These are phyloP conservation scores for Rhinocladiella similis DNA, from an alignment of 2,329 filamentous ascomycete genomes.

Conservation along the genomic window DNA sequence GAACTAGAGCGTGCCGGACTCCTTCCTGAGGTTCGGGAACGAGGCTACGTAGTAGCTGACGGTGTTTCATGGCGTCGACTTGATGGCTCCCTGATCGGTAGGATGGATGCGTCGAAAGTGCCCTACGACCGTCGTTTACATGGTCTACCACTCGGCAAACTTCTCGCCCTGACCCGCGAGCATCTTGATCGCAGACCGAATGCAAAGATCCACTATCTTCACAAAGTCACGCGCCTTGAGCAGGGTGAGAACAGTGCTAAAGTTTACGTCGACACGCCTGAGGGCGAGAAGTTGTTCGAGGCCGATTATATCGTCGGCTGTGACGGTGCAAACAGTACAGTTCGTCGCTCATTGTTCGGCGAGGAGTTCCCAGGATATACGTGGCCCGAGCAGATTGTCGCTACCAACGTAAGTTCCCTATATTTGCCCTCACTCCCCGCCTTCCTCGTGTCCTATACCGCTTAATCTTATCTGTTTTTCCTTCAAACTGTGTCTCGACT, in stretches of 20 bases:
- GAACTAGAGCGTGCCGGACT: conserved; percentile 61
- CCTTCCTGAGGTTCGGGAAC: conserved; percentile 50
- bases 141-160: neutral
- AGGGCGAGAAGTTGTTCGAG: conserved; percentile 12
- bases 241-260: conserved; percentile 21
- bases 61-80: conserved; percentile 46
- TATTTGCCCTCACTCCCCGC: conserved; percentile 49
- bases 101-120: conserved; percentile 14
- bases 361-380: conserved; percentile 22
- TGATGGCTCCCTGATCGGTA: conserved; percentile 35
- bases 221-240: conserved; percentile 33
- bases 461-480: too few relatives aligned
- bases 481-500: too few relatives aligned
- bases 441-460: conserved; percentile 45
- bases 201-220: conserved; percentile 21
- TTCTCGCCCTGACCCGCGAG: neutral
- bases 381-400: conserved; percentile 27
- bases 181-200: neutral
- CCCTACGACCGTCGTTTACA: neutral
- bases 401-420: conserved; percentile 22
- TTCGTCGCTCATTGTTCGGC: conserved; percentile 17
- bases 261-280: conserved; percentile 16
- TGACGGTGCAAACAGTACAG: conserved; percentile 32
- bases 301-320: conserved; percentile 46
- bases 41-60: conserved; percentile 42